phyloP scores from a whole-genome alignment of 768 basidiomycete species.

The Dentipellis fragilis region DNA sequence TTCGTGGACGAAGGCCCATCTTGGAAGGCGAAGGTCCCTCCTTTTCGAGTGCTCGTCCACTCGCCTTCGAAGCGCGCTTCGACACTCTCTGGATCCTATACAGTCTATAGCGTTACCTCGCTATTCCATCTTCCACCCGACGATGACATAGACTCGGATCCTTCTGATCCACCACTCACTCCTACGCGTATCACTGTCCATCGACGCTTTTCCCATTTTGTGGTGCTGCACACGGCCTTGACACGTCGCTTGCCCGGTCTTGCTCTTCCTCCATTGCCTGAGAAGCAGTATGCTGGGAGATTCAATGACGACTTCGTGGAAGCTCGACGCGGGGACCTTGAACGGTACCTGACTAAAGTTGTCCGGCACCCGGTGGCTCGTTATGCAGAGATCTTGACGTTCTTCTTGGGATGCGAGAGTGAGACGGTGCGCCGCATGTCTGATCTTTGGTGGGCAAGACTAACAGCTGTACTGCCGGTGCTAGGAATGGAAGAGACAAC shows the following conservation, averaged over 20 bases:
- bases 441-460: not conserved
- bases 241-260: slow-evolving; percentile 63
- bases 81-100: slow-evolving; percentile 59
- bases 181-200: slow-evolving; percentile 61
- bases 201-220: slow-evolving; percentile 80
- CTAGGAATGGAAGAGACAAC: slow-evolving; percentile 64
- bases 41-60: slow-evolving; percentile 68
- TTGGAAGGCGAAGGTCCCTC: slow-evolving; percentile 67
- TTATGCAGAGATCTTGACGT: slow-evolving; percentile 70
- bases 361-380: slow-evolving; percentile 69
- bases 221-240: slow-evolving; percentile 64
- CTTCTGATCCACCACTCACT: slow-evolving; percentile 14
- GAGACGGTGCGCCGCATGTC: slow-evolving; percentile 44
- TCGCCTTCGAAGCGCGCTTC: slow-evolving; percentile 72
- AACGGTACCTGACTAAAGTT: slow-evolving; percentile 63
- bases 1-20: slow-evolving; percentile 59
- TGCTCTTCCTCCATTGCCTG: slow-evolving; percentile 72
- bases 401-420: slow-evolving; percentile 69
- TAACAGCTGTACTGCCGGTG: not conserved
- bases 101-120: slow-evolving; percentile 68
- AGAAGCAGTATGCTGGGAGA: slow-evolving; percentile 75
- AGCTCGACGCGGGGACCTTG: slow-evolving; percentile 70
- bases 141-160: slow-evolving; percentile 13
- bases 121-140: slow-evolving; percentile 36
- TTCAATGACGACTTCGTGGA: slow-evolving; percentile 80